Evolutionary conservation across 2,329 filamentous ascomycete genomes (phyloP).

Genomic region (Aspergillus sp.): DNA sequence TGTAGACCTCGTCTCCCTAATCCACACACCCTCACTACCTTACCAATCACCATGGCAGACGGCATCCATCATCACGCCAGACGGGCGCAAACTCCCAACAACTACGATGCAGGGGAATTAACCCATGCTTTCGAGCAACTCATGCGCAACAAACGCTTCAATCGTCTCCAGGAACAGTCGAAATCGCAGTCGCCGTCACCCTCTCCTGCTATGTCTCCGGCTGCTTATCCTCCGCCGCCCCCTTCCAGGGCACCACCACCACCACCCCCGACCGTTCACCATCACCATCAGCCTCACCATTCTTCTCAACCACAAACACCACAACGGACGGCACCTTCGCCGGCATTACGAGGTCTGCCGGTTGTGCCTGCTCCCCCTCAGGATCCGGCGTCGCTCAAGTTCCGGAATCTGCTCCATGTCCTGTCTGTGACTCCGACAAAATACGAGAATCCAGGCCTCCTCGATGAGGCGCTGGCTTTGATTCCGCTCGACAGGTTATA

Average conservation of each 20-base stretch:
- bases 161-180: constrained; percentile 61
- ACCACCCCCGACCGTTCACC: constrained; percentile 23
- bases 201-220: constrained; percentile 15
- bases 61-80: constrained; percentile 25
- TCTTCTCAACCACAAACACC: constrained; percentile 16
- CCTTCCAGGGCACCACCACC: constrained; percentile 30
- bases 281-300: constrained; percentile 12
- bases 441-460: constrained; percentile 89
- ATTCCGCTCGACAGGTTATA: constrained; percentile 90
- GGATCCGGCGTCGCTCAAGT: constrained; percentile 63
- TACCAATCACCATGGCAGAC: constrained; percentile 30
- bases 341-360: constrained; percentile 50
- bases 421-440: constrained; percentile 82
- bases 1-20: constrained; percentile 6
- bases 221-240: constrained; percentile 19
- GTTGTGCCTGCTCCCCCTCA: constrained; percentile 67
- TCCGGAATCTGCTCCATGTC: constrained; percentile 73
- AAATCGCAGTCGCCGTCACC: constrained; percentile 48
- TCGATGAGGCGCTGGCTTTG: constrained; percentile 81
- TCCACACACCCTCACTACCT: not conserved
- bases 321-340: constrained; percentile 21
- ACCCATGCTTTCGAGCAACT: constrained; percentile 79
- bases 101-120: constrained; percentile 70
- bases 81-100: constrained; percentile 20
- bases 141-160: constrained; percentile 77